Conservation (phyloP, 306 rosid genomes). For the Corylus heterophylla region DNA sequence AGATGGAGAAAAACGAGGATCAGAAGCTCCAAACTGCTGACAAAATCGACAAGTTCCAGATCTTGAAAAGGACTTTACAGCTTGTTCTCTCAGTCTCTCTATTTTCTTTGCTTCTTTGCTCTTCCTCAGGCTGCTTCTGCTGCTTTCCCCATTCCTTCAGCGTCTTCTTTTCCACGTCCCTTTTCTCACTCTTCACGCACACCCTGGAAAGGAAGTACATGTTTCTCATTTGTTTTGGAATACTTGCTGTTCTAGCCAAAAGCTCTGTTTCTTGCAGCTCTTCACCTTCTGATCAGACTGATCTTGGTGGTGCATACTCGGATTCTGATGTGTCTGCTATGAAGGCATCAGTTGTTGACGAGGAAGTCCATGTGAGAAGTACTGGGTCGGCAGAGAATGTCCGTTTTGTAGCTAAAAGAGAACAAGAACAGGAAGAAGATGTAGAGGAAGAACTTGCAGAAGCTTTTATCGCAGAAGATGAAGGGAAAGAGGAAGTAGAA, state of each 20-base stretch:
- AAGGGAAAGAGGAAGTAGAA: neutral
- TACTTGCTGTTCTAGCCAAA: constrained; percentile 61
- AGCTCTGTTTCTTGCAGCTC: constrained; percentile 25
- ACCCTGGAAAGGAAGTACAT: constrained; percentile 63
- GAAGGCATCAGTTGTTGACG: constrained; percentile 14
- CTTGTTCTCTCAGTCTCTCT: constrained; percentile 37
- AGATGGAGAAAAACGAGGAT: constrained; percentile 34
- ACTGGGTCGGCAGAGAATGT: constrained; percentile 2
- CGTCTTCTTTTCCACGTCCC: constrained; percentile 52
- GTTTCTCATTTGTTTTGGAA: constrained; percentile 68
- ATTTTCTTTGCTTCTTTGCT: constrained; percentile 40
- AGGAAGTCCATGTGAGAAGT: neutral
- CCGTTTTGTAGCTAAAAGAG: neutral
- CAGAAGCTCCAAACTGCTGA: constrained; percentile 20
- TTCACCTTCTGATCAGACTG: neutral
- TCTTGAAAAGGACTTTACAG: constrained; percentile 38
- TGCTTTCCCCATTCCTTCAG: constrained; percentile 47
- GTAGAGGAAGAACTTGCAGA: constrained; percentile 20
- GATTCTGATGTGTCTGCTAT: constrained; percentile 21
- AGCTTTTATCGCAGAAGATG: constrained; percentile 11
- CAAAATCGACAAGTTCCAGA: constrained; percentile 16
- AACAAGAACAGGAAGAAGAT: constrained; percentile 13
- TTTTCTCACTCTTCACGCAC: constrained; percentile 51
- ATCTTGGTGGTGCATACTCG: constrained; percentile 9
- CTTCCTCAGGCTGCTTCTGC: constrained; percentile 39